Evolutionary conservation across 331 rosid genomes (phyloP).

Genomic region (Quercus lobata): DNA sequence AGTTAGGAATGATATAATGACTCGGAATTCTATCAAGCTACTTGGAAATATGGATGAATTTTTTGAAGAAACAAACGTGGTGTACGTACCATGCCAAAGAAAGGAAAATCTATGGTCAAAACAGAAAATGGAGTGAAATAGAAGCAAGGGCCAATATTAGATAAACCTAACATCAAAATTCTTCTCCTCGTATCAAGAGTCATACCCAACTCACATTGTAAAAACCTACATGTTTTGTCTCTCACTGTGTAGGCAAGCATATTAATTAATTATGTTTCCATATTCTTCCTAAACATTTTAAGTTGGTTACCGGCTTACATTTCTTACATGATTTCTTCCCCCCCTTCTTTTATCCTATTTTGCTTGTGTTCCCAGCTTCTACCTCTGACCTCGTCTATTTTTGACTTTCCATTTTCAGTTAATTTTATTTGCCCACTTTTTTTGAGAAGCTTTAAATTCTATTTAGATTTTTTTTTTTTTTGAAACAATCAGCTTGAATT

Average conservation of each 20-base stretch:
- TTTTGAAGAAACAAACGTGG: not conserved
- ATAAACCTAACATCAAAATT: constrained; percentile 33
- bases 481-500: no score
- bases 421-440: not conserved
- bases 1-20: not conserved
- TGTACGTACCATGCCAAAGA: no score
- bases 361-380: no score
- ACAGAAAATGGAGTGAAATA: constrained; percentile 29
- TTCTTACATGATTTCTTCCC: not conserved
- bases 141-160: constrained; percentile 32
- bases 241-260: not conserved
- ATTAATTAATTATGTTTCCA: not conserved
- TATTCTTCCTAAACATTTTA: not conserved
- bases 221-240: constrained; percentile 19
- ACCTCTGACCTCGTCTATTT: no score
- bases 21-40: not conserved
- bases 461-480: no score
- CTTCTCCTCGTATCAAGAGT: constrained; percentile 15
- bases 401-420: no score
- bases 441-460: not conserved
- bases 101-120: constrained; percentile 28
- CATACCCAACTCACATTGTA: constrained; percentile 35
- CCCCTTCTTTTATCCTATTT: not conserved
- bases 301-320: not conserved
- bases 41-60: not conserved